A percentile compares a stretch with the other conserved stretches of the same genome.
Evolutionary conservation across 495 filamentous ascomycete species (phyloP).

Genomic region (Trypethelium eluteriae): DNA sequence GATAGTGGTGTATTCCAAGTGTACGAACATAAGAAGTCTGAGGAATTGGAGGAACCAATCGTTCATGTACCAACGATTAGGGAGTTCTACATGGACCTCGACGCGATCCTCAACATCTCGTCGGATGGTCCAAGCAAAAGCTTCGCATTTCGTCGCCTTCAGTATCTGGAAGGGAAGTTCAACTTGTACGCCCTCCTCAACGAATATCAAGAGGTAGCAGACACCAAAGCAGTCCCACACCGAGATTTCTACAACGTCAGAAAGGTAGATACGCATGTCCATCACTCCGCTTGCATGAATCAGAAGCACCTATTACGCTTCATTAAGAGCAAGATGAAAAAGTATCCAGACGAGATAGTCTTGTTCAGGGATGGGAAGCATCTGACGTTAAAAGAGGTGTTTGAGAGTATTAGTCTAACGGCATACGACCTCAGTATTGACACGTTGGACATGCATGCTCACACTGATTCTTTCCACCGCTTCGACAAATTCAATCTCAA

Average conservation of each 20-base stretch:
- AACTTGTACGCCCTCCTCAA: conserved; percentile 87
- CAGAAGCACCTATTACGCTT: conserved; percentile 96
- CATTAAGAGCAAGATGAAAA: conserved; percentile 99
- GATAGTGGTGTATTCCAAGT: conserved; percentile 84
- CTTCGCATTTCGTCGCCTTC: conserved; percentile 87
- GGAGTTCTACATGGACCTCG: conserved; percentile 94
- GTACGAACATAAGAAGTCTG: conserved; percentile 58
- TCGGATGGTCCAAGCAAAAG: conserved; percentile 95
- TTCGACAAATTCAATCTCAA: conserved; percentile 99
- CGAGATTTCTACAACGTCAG: conserved; percentile 98
- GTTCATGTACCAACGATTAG: conserved; percentile 78
- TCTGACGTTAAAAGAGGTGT: conserved; percentile 84
- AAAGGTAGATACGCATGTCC: conserved; percentile 98
- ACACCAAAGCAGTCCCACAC: conserved; percentile 94
- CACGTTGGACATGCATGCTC: conserved; percentile 97
- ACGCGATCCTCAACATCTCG: conserved; percentile 71
- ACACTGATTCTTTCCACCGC: conserved; percentile 95
- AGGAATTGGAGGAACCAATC: conserved; percentile 56
- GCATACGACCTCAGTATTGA: conserved; percentile 98
- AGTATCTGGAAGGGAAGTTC: conserved; percentile 94
- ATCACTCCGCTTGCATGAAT: conserved; percentile 99
- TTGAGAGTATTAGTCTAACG: conserved; percentile 92
- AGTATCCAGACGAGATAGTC: conserved; percentile 86
- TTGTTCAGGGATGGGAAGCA: conserved; percentile 88
- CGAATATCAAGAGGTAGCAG: conserved; percentile 94